Base-by-base conservation (phyloP, 1,284 basidiomycete species). In the Rhodotorula sp. region DNA sequence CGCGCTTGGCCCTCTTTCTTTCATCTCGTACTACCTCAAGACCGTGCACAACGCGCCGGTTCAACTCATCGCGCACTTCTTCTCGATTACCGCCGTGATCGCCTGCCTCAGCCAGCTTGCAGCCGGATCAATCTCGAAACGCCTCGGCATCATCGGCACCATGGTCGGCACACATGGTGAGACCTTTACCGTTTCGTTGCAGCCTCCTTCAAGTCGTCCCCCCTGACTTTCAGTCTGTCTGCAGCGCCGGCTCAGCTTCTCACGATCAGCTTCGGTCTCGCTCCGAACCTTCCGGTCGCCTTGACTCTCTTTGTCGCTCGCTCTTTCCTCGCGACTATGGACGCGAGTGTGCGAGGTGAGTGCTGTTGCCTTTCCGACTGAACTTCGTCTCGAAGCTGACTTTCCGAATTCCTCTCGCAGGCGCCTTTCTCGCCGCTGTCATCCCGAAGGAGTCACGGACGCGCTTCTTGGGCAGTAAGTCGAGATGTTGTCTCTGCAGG, bases 81-180 rank as follows among this genome's bases (percentile, higher is more conserved):
- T 76, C 60, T 66, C 69, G n/a, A 48, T 60, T 12, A 70, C 69
- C 10, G 49, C 72, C 31, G 6, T 74, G 21, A 65, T 71, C 34
- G 58, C 56, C 4, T 67, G 69, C 47, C 23, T 70, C 52, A 58
- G 57, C 7, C 71, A 74, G 34, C 66, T 76, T 14, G 57, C 60
- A 0, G 72, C 72, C 6, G 69, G 67, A 6, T 62, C 65, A 0
- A 67, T 76, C 49, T 43, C 67, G 5, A 68, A 67, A 31, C 62
- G 71, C 6, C 47, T 65, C 15, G 74, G 74, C 0, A 67, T 74
- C 65, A 70, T 76, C 29, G 43, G 54, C 20, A 76, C 74, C 0
- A 76, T 76, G 74, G 74, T 76, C 16, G 67, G 67, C 6, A 76
- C 74, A 2, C 74, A 76, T 39, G 68, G 70, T 68, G 23, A 48